Evolutionary conservation across 768 basidiomycete genomes (phyloP).

Genomic region (Leucosporidium scottii): DNA sequence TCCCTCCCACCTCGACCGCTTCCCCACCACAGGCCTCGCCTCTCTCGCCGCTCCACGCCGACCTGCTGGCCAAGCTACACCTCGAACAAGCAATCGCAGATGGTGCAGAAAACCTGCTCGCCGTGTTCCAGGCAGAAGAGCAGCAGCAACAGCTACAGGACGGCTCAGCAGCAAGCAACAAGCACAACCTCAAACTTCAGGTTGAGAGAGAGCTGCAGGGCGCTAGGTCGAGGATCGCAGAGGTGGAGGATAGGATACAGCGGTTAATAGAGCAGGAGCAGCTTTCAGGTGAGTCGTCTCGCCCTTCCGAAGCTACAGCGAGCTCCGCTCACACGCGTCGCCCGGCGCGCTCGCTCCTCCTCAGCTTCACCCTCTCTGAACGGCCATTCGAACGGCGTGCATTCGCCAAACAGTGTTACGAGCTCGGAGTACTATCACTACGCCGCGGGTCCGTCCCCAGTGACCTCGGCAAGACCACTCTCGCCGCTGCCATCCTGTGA

Average conservation of each 20-base stretch:
- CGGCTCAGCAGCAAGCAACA: conserved; percentile 30
- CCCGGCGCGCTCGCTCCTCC: not conserved
- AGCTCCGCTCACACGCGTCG: not conserved
- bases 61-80: conserved; percentile 60
- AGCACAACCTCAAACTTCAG: conserved; percentile 62
- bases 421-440: not conserved
- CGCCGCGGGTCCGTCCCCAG: not conserved
- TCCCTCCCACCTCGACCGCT: too few species aligned
- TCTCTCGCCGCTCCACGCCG: conserved; percentile 40
- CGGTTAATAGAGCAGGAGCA: not conserved
- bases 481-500: not conserved
- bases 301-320: not conserved
- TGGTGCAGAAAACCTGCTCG: conserved; percentile 78
- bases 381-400: too few species aligned
- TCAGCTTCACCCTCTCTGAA: not conserved
- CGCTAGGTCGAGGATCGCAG: conserved; percentile 62
- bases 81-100: conserved; percentile 77
- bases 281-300: not conserved
- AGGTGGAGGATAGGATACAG: not conserved
- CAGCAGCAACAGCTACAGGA: not conserved
- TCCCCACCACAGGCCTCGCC: too few species aligned
- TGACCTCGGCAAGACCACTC: not conserved
- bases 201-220: conserved; percentile 71
- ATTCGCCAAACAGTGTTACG: too few species aligned
- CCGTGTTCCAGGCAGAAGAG: conserved; percentile 34